These are phyloP conservation scores for Fraxinus floribunda DNA, from an alignment of 305 asterid species.

Conservation along the genomic window DNA sequence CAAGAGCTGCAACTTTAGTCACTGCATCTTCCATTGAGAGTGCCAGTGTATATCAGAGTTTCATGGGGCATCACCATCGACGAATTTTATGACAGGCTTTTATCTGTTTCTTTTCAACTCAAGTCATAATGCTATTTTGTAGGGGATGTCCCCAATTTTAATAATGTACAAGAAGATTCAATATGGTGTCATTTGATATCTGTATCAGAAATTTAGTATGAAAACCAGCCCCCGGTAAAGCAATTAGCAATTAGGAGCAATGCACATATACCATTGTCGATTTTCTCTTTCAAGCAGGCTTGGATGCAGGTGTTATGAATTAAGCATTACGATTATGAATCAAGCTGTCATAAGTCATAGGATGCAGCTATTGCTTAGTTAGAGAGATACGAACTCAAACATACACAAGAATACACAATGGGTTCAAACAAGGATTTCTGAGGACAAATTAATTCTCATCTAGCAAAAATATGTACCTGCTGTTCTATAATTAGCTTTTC, in stretches of 20 bases:
- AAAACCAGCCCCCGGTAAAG: neutral
- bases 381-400: conserved; percentile 4
- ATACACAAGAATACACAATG: neutral
- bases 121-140: neutral
- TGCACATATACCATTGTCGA: neutral
- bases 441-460: neutral
- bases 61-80: neutral
- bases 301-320: neutral
- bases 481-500: conserved; percentile 69
- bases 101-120: neutral
- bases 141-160: neutral
- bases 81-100: neutral
- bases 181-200: neutral
- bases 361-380: neutral
- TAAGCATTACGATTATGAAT: neutral
- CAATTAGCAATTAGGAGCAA: neutral
- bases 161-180: neutral
- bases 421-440: conserved; percentile 2
- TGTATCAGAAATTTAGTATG: neutral
- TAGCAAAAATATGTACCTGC: conserved; percentile 47
- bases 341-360: neutral
- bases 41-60: neutral
- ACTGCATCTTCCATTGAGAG: neutral
- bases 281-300: neutral
- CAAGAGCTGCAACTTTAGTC: neutral